Percentiles rank a stretch among this genome's conserved stretches.
Evolutionary conservation across 2,329 filamentous ascomycete genomes (phyloP).

Genomic region (Phoma herbarum): DNA sequence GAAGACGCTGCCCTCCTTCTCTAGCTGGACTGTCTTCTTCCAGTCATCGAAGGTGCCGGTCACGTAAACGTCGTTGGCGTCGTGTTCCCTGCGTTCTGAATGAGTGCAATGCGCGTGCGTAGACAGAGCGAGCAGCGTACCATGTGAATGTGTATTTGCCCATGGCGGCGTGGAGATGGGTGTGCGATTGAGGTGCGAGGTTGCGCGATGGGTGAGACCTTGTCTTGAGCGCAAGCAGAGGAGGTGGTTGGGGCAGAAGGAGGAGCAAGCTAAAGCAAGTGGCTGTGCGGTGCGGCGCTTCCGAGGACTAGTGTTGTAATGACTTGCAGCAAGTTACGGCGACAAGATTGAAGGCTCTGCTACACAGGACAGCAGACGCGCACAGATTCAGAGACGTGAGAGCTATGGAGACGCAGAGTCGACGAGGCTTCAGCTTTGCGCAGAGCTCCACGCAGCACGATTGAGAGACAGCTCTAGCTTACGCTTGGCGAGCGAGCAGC

Average conservation of each 20-base stretch:
- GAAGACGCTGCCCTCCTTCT: slow-evolving; percentile 75
- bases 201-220: slow-evolving; percentile 36
- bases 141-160: slow-evolving; percentile 76
- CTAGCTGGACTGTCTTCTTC: slow-evolving; percentile 84
- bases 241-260: slow-evolving; percentile 39
- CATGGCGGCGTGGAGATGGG: slow-evolving; percentile 56
- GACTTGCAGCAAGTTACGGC: slow-evolving; percentile 26
- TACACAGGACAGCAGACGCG: slow-evolving; percentile 26
- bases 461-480: slow-evolving; percentile 18
- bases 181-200: slow-evolving; percentile 27
- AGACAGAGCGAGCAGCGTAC: slow-evolving; percentile 57
- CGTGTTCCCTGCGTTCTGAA: slow-evolving; percentile 72
- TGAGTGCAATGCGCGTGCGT: slow-evolving; percentile 28
- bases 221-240: slow-evolving; percentile 38
- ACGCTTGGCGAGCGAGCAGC: slow-evolving; percentile 9
- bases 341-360: slow-evolving; percentile 26
- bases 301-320: slow-evolving; percentile 31
- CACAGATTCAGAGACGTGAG: slow-evolving; percentile 19
- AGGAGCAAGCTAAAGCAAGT: slow-evolving; percentile 31
- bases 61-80: slow-evolving; percentile 87
- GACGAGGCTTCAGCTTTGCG: slow-evolving; percentile 33
- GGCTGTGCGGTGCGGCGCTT: slow-evolving; percentile 33
- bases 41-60: slow-evolving; percentile 97
- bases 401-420: slow-evolving; percentile 22
- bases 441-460: slow-evolving; percentile 22